Percentiles rank a stretch among this genome's conserved stretches.
These are phyloP conservation scores for Taxillus chinensis DNA, from an alignment of 164 flowering plant species.

Conservation along the genomic window DNA sequence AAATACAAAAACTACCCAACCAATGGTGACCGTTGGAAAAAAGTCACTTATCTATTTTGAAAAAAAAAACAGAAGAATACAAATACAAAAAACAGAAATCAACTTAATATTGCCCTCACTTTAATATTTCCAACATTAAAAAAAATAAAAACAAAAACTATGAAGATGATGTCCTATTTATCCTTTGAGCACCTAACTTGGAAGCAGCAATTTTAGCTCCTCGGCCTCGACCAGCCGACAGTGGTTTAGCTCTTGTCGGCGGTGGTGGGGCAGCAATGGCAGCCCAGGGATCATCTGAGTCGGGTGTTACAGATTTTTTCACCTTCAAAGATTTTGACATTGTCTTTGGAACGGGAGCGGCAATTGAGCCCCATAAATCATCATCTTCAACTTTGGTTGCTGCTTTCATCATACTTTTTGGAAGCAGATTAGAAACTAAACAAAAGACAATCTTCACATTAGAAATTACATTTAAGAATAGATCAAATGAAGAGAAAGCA, in stretches of 20 bases:
- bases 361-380: conserved; percentile 32
- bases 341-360: conserved; percentile 73
- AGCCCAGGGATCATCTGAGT: conserved; percentile 81
- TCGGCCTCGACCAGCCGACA: conserved; percentile 64
- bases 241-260: conserved; percentile 64
- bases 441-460: background rate
- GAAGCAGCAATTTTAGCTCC: conserved; percentile 57
- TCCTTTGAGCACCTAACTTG: conserved; percentile 79
- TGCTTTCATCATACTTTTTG: conserved; percentile 33
- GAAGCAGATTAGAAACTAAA: conserved; percentile 33
- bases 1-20: too few relatives aligned
- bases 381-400: conserved; percentile 31
- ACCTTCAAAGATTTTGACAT: conserved; percentile 43
- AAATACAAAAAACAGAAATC: background rate
- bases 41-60: too few relatives aligned
- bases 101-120: background rate
- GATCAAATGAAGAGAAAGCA: too few relatives aligned
- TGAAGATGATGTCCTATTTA: conserved; percentile 65
- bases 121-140: background rate
- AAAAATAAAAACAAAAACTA: conserved; percentile 29
- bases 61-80: too few relatives aligned
- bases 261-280: conserved; percentile 97
- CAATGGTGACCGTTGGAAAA: too few relatives aligned
- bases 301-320: conserved; percentile 25
- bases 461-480: background rate